These are phyloP conservation scores for Pseudogymnoascus sp. DNA, from an alignment of 2,329 filamentous ascomycete genomes.

Conservation along the genomic window DNA sequence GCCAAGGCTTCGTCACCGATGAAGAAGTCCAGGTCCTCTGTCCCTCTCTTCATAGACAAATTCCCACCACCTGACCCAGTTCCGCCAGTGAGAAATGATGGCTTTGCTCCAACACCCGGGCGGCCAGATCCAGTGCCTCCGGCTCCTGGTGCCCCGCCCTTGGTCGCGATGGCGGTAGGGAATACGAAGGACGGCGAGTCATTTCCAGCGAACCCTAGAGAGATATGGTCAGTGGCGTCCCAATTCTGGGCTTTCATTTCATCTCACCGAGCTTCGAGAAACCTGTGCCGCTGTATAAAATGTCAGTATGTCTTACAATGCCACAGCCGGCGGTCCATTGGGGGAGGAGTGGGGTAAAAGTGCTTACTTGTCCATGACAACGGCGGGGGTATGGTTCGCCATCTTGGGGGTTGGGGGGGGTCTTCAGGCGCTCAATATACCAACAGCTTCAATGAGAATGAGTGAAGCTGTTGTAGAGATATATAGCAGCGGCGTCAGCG, in stretches of 20 bases:
- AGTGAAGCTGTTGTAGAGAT: slow-evolving; percentile 7
- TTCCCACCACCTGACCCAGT: slow-evolving; percentile 70
- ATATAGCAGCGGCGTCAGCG: not conserved
- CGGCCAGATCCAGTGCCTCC: slow-evolving; percentile 78
- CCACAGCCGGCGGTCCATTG: not conserved
- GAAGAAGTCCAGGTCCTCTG: slow-evolving; percentile 96
- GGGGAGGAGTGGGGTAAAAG: slow-evolving; percentile 28
- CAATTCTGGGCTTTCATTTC: slow-evolving; percentile 3
- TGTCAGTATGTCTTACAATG: slow-evolving; percentile 19
- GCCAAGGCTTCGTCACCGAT: slow-evolving; percentile 94
- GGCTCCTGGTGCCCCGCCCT: slow-evolving; percentile 64
- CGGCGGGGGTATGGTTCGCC: slow-evolving; percentile 98
- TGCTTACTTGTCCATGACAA: slow-evolving; percentile 99
- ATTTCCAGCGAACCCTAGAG: slow-evolving; percentile 90
- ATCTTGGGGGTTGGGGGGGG: slow-evolving; percentile 44
- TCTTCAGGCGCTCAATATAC: slow-evolving; percentile 3
- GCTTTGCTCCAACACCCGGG: slow-evolving; percentile 87
- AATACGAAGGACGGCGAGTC: slow-evolving; percentile 99
- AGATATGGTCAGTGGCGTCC: not conserved
- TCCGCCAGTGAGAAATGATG: slow-evolving; percentile 87
- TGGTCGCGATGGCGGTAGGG: slow-evolving; percentile 95
- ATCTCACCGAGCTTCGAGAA: slow-evolving; percentile 93
- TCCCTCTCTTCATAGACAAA: slow-evolving; percentile 85
- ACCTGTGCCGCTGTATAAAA: slow-evolving; percentile 76
- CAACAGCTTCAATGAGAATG: slow-evolving; percentile 2